phyloP scores from a whole-genome alignment of 2,329 filamentous ascomycete species.

The Fusarium brachygibbosum region DNA sequence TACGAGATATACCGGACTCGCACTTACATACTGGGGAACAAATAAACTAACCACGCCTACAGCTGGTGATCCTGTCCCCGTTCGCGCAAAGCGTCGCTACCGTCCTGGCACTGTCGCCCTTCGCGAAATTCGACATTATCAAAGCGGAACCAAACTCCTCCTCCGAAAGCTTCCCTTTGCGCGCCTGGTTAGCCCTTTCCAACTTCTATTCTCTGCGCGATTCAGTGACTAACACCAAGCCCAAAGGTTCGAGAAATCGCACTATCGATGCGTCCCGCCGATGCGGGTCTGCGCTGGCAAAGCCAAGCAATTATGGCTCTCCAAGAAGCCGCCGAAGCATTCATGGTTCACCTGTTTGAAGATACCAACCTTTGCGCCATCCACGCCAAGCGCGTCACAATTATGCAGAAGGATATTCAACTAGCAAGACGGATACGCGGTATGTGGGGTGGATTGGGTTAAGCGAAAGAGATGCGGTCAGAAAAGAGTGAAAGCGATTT shows the following conservation, averaged over 20 bases:
- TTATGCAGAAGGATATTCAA: constrained; percentile 98
- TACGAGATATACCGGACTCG: constrained; percentile 36
- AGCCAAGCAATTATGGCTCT: constrained; percentile 93
- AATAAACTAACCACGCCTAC: constrained; percentile 40
- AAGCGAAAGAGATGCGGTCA: constrained; percentile 46
- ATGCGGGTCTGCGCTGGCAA: constrained; percentile 89
- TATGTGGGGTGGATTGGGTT: constrained; percentile 77
- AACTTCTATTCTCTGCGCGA: background rate
- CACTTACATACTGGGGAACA: background rate
- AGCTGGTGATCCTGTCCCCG: constrained; percentile 82
- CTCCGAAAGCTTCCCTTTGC: constrained; percentile 85
- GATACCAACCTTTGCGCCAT: constrained; percentile 88
- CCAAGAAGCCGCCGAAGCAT: constrained; percentile 96
- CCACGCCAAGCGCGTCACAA: constrained; percentile 95
- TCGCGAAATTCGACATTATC: constrained; percentile 91
- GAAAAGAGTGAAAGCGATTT: constrained; percentile 3
- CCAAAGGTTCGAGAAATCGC: constrained; percentile 74
- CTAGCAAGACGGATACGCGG: constrained; percentile 85
- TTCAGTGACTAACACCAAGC: constrained; percentile 30
- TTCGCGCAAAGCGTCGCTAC: constrained; percentile 73
- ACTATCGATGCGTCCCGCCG: constrained; percentile 70
- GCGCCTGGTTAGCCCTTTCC: constrained; percentile 69
- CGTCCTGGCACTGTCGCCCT: constrained; percentile 86
- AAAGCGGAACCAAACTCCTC: constrained; percentile 89
- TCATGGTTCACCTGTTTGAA: constrained; percentile 95